These are phyloP conservation scores for Dendrocalamus sinicus DNA, from an alignment of 176 grass and related monocot species.

Conservation along the genomic window DNA sequence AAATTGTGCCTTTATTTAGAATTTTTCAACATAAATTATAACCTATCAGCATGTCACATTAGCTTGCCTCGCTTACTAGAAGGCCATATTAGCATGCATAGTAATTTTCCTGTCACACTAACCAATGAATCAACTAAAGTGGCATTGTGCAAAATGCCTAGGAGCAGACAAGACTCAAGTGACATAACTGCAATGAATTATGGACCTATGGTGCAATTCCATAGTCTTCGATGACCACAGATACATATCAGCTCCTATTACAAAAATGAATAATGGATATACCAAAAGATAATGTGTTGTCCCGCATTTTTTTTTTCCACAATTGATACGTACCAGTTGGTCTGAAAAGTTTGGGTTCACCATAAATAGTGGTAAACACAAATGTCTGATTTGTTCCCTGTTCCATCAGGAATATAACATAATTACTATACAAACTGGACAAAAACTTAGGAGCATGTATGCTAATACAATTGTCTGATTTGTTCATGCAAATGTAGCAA, in stretches of 20 bases:
- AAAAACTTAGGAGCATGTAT: background rate
- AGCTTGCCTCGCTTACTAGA: background rate
- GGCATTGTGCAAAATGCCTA: conserved; percentile 9
- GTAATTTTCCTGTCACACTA: background rate
- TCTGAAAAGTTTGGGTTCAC: conserved; percentile 77
- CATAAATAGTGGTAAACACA: conserved; percentile 84
- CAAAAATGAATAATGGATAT: background rate
- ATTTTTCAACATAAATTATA: background rate
- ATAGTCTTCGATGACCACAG: background rate
- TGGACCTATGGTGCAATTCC: background rate
- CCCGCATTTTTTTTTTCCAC: background rate
- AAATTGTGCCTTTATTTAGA: conserved; percentile 13
- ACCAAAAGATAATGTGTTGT: background rate
- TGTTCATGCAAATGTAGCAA: background rate
- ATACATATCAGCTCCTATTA: background rate
- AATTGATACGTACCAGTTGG: conserved; percentile 63
- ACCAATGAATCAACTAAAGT: background rate
- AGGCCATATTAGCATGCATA: background rate
- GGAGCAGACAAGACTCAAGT: too few species aligned
- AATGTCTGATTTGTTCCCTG: conserved; percentile 89
- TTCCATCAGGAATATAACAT: conserved; percentile 30
- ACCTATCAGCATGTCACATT: background rate
- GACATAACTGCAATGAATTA: background rate
- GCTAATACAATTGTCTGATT: background rate
- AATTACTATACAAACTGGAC: background rate